Evolutionary conservation across 2,329 filamentous ascomycete species (phyloP).

Genomic region (Kalmusia sp.): DNA sequence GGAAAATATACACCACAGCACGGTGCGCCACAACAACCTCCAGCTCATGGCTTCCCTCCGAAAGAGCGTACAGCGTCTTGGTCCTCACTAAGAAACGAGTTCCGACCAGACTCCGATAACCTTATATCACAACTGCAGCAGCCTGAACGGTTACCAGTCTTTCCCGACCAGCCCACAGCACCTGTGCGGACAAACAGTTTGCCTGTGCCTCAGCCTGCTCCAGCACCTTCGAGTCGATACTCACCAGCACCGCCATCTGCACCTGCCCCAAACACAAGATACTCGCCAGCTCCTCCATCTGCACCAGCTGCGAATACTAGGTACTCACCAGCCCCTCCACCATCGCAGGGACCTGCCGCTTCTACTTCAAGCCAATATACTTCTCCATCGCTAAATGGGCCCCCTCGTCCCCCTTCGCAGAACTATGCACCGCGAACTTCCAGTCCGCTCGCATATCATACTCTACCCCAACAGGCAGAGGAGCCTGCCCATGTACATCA

Average conservation of each 20-base stretch:
- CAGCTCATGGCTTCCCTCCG: constrained; percentile 26
- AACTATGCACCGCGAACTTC: constrained; percentile 69
- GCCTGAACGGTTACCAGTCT: constrained; percentile 50
- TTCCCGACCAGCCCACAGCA: constrained; percentile 40
- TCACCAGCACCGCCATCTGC: constrained; percentile 38
- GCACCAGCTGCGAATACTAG: constrained; percentile 42
- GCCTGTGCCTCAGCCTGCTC: constrained; percentile 38
- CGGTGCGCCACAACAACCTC: constrained; percentile 30
- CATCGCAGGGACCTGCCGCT: constrained; percentile 23
- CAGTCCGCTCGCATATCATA: constrained; percentile 66
- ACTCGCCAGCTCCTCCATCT: constrained; percentile 50
- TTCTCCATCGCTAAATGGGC: constrained; percentile 42
- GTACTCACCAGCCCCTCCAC: constrained; percentile 51
- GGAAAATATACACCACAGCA: constrained; percentile 49
- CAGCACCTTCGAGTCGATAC: constrained; percentile 35
- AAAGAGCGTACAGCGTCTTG: constrained; percentile 46
- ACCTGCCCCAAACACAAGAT: constrained; percentile 44
- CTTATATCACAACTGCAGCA: constrained; percentile 44
- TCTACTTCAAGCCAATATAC: constrained; percentile 47
- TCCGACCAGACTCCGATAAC: constrained; percentile 36
- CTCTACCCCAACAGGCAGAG: constrained; percentile 39
- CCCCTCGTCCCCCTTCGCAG: constrained; percentile 50
- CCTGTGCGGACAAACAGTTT: constrained; percentile 39
- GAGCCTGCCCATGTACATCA: constrained; percentile 13
- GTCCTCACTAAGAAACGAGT: constrained; percentile 45